phyloP scores from a whole-genome alignment of 495 filamentous ascomycete genomes.

The Lepidopterella palustris region DNA sequence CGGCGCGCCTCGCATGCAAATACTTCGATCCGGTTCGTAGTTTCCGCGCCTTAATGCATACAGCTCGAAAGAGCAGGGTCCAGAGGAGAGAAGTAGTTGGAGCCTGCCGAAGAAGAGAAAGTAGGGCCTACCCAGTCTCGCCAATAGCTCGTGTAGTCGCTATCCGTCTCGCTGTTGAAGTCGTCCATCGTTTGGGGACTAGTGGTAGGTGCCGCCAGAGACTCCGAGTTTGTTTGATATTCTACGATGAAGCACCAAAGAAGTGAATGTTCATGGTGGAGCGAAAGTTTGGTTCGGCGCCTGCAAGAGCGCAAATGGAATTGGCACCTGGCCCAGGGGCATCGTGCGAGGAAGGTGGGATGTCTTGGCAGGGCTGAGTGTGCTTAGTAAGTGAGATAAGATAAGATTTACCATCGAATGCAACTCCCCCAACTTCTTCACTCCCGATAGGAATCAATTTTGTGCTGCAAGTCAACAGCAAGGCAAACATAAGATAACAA shows the following conservation, averaged over 20 bases:
- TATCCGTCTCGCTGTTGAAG: constrained; percentile 94
- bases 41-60: no score
- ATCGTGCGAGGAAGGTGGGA: constrained; percentile 13
- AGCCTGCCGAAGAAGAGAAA: not conserved
- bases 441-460: no score
- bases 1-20: no score
- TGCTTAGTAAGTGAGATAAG: not conserved
- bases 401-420: no score
- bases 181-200: constrained; percentile 63
- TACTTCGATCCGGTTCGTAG: no score
- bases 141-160: constrained; percentile 99
- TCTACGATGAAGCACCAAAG: not conserved
- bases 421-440: no score
- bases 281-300: not conserved
- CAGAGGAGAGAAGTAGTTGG: not conserved
- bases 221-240: not conserved
- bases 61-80: not conserved
- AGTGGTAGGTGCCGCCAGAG: not conserved
- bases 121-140: constrained; percentile 82
- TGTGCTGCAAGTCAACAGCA: no score
- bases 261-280: not conserved
- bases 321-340: no score
- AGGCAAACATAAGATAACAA: no score
- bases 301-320: constrained; percentile 1
- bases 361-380: not conserved